Conservation (phyloP, 140 eudicot species). For the Erigeron philadelphicus region DNA sequence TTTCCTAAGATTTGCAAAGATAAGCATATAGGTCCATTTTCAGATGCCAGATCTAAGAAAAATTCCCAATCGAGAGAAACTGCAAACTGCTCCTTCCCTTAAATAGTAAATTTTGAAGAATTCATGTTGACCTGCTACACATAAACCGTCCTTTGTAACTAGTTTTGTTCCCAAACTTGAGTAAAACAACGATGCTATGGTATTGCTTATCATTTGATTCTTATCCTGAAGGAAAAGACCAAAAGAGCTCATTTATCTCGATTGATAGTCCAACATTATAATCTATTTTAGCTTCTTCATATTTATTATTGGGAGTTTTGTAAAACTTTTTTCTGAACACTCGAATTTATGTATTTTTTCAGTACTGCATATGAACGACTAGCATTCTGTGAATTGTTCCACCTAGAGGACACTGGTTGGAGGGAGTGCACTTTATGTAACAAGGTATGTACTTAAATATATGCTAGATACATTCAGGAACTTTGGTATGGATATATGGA, state of each 20-base stretch:
- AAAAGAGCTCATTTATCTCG: too few relatives aligned
- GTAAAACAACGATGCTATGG: not conserved
- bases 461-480: not conserved
- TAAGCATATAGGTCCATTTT: too few relatives aligned
- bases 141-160: not conserved
- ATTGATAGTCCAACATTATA: too few relatives aligned
- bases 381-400: conserved; percentile 74
- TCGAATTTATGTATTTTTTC: conserved; percentile 27
- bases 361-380: conserved; percentile 69
- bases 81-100: not conserved
- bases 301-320: too few relatives aligned
- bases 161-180: not conserved
- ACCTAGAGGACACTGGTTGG: conserved; percentile 82
- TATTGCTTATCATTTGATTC: too few relatives aligned
- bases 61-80: not conserved
- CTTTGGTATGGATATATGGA: not conserved
- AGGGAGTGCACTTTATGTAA: conserved; percentile 76
- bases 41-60: too few relatives aligned
- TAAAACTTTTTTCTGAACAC: not conserved
- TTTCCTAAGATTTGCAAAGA: not conserved
- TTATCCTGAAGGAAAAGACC: too few relatives aligned
- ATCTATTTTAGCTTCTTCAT: too few relatives aligned
- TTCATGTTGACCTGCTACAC: not conserved
- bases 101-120: too few relatives aligned
- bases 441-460: conserved; percentile 41